A percentile compares a stretch with the other conserved stretches of the same genome.
Evolutionary conservation across 768 basidiomycete genomes (phyloP).

Genomic region (Leccinum disarticulatum): DNA sequence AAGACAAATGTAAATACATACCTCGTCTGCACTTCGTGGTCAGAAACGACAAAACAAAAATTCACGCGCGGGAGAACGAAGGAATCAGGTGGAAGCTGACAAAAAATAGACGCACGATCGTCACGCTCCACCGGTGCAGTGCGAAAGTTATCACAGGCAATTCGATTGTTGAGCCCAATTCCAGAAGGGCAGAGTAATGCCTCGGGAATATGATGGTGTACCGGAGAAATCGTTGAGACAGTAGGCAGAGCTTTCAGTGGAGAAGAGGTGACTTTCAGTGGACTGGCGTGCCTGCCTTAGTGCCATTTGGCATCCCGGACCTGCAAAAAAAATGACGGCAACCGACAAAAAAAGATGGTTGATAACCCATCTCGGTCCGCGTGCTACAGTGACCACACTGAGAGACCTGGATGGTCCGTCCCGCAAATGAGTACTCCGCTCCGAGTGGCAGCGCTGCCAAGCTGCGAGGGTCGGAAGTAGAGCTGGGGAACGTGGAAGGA

Average conservation of each 20-base stretch:
- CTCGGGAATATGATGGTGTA: background rate
- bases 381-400: background rate
- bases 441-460: background rate
- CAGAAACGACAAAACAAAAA: no score
- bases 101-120: background rate
- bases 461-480: no score
- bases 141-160: background rate
- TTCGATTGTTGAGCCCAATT: background rate
- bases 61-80: background rate
- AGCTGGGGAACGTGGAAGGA: background rate
- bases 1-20: background rate
- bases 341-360: background rate
- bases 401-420: background rate
- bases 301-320: background rate
- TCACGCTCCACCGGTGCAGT: background rate
- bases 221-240: background rate
- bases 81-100: background rate
- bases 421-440: background rate
- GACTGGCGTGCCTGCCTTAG: background rate
- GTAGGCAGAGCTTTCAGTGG: background rate
- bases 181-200: background rate
- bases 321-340: background rate
- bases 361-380: background rate
- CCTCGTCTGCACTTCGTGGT: no score
- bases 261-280: background rate